Evolutionary conservation across 192 early-diverging fungal genomes (phyloP), one percentile per base, ranked within the genome.

Genomic region (Podila clonocystis): DNA sequence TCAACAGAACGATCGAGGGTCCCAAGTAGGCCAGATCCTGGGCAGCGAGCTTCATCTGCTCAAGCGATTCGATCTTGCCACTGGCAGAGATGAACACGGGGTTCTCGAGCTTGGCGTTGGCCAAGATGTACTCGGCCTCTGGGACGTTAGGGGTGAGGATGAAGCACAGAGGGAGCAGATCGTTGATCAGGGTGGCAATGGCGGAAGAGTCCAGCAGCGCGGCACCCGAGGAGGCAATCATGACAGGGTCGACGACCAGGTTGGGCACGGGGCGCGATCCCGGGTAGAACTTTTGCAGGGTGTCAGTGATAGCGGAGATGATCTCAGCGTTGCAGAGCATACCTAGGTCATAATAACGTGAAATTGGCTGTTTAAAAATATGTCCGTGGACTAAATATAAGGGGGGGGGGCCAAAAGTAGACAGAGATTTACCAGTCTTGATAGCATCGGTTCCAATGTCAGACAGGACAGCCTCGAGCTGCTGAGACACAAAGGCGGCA

Each of bases 81-180:
- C 49, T 49, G 9, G 84, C 12, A 19, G 26, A 20, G 7, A n/a
- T 34, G 49, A 68, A 58, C 11, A 50, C 0, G 5, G 65, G 60
- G 19, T 64, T 69, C 20, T 68, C 60, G 11, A 69, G 61, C 28
- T 68, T 63, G 17, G 70, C 61, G 24, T 80, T 80, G 33, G 82
- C 74, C 4, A 95, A 60, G 9, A 93, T 71, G 19, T 89, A 85
- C 60, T 94, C 91, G 0, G 95, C 93, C 65, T 97, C 95, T 31
- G 94, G 93, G 9, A 95, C 83, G 61, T 97, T 97, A 31, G 95
- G 95, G 0, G 95, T 97, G 49, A 97, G 66, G 29, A 95, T 78
- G 50, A 74, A 83, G 22, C 93, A 90, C 17, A 95, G 70, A 2
- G 94, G 95, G 11, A 97, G 63, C n/a, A 97, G 74, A 13, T 85